Evolutionary conservation across 345 rosid genomes (phyloP), one percentile per base, ranked within the genome.

Genomic region (Nasturtium officinale): DNA sequence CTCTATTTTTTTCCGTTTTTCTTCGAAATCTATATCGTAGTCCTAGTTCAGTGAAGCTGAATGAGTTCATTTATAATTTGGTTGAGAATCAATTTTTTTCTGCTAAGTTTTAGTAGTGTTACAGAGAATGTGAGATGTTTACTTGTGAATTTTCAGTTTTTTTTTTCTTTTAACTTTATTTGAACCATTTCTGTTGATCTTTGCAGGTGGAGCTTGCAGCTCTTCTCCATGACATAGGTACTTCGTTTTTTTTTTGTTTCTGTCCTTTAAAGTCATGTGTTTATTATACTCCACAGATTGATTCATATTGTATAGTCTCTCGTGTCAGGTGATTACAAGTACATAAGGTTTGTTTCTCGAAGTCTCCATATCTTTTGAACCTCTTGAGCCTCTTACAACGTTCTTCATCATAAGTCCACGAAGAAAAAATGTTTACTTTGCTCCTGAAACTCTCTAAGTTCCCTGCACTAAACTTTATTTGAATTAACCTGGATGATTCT

Each of bases 141-240:
- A 13, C 6, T 29, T 73, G 18, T 65, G 1, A 48, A 43, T 9
- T 42, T 61, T 53, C 9, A 12, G 13, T 13, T 15, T 26, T 69
- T 55, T 33, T 42, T 3, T 28, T 33, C 2, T 7, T 33, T 33
- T 6, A 33, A n/a, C 18, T 12, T 28, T 40, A 23, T 32, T 21
- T 30, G 32, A 25, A 58, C 20, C 7, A 67, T 52, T 17, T 57
- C 50, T 71, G n/a, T 50, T 68, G 29, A 40, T 76, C 26, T 30
- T 73, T 76, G 33, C 85, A 87, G 96, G 90, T 87, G 12, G 95
- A 92, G 83, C 87, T 90, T 54, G 90, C 96, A 67, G 95, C 98
- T 18, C 91, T 92, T 80, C 92, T 92, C 60, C 96, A 92, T 72
- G 98, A 92, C 55, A 80, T 92, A 50, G 96, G 91, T 87, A 53